These are phyloP conservation scores for Protomyces inouyei DNA, from an alignment of 1,139 yeast species.

Conservation along the genomic window DNA sequence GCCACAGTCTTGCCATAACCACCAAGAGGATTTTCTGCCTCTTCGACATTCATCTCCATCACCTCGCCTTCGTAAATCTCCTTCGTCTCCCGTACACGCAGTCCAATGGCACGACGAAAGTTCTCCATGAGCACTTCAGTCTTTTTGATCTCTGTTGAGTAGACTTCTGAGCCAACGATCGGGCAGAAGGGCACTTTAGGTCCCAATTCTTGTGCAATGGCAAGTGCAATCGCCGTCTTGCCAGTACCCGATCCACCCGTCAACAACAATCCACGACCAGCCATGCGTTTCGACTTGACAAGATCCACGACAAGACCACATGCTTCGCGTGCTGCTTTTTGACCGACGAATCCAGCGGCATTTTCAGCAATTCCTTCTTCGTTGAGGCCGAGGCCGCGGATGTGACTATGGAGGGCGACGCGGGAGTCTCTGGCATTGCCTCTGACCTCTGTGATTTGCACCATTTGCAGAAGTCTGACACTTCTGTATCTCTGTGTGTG, in stretches of 20 bases:
- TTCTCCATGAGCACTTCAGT: conserved; percentile 97
- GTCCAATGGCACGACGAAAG: conserved; percentile 86
- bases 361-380: conserved; percentile 81
- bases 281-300: conserved; percentile 86
- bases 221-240: conserved; percentile 92
- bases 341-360: conserved; percentile 60
- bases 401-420: conserved; percentile 96
- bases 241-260: conserved; percentile 99
- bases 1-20: conserved; percentile 96
- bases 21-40: conserved; percentile 92
- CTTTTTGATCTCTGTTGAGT: conserved; percentile 95
- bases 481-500: not conserved
- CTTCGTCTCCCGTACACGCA: conserved; percentile 92
- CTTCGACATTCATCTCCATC: conserved; percentile 92
- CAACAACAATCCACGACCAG: conserved; percentile 89
- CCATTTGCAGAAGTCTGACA: conserved; percentile 47
- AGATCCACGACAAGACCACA: conserved; percentile 94
- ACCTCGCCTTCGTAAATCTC: conserved; percentile 99
- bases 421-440: conserved; percentile 59
- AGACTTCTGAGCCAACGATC: conserved; percentile 89
- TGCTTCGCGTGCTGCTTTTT: conserved; percentile 90
- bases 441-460: conserved; percentile 76
- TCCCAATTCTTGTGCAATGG: conserved; percentile 93
- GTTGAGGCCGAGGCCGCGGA: conserved; percentile 89
- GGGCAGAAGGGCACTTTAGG: conserved; percentile 99